A percentile compares a stretch with the other conserved stretches of the same genome.
phyloP scores from a whole-genome alignment of 225 moss, liverwort and hornwort genomes.

The Climacium dendroides region DNA sequence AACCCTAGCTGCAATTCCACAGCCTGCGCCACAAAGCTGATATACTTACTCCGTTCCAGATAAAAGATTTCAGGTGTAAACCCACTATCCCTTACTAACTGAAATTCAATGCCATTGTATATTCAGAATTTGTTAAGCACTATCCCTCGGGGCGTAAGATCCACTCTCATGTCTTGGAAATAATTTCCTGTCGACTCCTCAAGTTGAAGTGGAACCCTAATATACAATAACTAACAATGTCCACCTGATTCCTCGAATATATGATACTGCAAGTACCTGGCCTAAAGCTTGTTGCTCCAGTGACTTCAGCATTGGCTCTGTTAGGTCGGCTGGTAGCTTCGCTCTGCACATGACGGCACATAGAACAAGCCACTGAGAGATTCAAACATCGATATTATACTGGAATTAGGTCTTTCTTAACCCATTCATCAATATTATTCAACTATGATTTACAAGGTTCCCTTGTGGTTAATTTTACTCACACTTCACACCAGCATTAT shows the following conservation, averaged over 20 bases:
- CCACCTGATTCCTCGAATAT: not conserved
- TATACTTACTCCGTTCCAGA: not conserved
- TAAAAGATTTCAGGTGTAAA: not conserved
- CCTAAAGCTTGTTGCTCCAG: conserved; percentile 33
- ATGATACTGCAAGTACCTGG: conserved; percentile 5
- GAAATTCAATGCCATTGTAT: not conserved
- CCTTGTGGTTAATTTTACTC: no score
- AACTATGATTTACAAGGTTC: not conserved
- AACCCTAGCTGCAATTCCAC: conserved; percentile 47
- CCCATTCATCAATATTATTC: not conserved
- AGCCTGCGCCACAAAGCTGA: conserved; percentile 11
- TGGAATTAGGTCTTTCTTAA: not conserved
- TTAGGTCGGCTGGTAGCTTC: conserved; percentile 21
- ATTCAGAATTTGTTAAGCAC: not conserved
- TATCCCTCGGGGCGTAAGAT: not conserved
- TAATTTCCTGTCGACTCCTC: not conserved
- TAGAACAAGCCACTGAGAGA: not conserved
- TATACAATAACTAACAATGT: not conserved
- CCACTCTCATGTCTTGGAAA: not conserved
- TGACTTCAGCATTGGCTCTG: conserved; percentile 19
- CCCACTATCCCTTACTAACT: not conserved
- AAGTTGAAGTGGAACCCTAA: not conserved
- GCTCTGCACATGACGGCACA: not conserved
- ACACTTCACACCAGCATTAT: not conserved
- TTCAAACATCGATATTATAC: not conserved